Percentiles rank a stretch among this genome's conserved stretches.
These are phyloP conservation scores for Rhynchosporium agropyri DNA, from an alignment of 2,329 filamentous ascomycete genomes.

Conservation along the genomic window DNA sequence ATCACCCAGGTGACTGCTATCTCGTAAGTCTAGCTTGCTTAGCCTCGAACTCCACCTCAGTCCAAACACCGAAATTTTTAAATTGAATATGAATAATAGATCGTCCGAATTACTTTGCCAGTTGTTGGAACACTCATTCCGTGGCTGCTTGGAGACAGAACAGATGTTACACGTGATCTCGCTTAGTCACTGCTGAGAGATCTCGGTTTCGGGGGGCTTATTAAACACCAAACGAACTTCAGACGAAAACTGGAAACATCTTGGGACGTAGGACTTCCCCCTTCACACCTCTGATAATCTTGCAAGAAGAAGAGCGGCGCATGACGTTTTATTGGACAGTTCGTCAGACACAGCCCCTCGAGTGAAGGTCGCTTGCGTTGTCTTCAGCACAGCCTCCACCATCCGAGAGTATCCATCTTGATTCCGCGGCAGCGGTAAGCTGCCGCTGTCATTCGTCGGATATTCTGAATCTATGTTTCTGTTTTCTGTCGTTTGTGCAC, in stretches of 20 bases:
- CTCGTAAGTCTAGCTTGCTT: constrained; percentile 16
- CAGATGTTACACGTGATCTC: background rate
- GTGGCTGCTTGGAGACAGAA: too few relatives aligned
- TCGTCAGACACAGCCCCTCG: background rate
- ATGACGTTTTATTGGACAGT: background rate
- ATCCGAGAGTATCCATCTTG: constrained; percentile 1
- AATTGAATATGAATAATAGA: too few relatives aligned
- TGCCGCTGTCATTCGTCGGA: constrained; percentile 5
- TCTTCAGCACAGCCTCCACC: constrained; percentile 17
- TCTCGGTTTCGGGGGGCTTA: background rate
- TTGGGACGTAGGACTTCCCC: background rate
- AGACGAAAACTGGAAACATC: constrained; percentile 6
- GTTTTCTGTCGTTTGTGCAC: constrained; percentile 2
- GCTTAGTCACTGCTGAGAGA: background rate
- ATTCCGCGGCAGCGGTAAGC: constrained; percentile 11
- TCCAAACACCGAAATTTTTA: too few relatives aligned
- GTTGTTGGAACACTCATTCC: too few relatives aligned
- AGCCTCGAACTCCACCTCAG: constrained; percentile 10
- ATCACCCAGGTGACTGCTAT: constrained; percentile 15
- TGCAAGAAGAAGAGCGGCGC: background rate
- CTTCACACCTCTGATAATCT: background rate
- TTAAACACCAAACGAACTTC: constrained; percentile 16
- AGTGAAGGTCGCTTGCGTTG: background rate
- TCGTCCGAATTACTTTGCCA: too few relatives aligned
- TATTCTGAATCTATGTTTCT: background rate